Base-by-base conservation (phyloP, 768 basidiomycete species). In the Phylloporus sp. region DNA sequence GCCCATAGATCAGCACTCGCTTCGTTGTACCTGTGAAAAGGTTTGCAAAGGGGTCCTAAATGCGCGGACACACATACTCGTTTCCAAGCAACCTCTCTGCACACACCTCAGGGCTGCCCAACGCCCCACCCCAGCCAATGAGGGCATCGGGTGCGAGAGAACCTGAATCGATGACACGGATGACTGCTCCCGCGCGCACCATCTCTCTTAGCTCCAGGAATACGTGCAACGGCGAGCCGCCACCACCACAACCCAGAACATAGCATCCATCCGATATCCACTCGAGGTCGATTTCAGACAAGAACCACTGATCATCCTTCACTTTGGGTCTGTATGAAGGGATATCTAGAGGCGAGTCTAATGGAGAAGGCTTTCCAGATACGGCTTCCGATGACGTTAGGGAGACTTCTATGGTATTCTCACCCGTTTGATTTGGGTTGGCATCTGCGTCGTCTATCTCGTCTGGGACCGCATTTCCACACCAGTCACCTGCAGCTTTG, bases 181-280 rank as follows among this genome's bases (percentile, higher is more conserved):
- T 68, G 5, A 55, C 56, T 6, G 67, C 65, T 6, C 81, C 82
- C 20, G 69, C 65, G 5, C 80, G 69, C 2, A 82, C 62, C 49
- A 80, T 68, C 52, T 82, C 76, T 29, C 79, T 68, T 8, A 73
- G 64, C 53, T 72, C 72, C 4, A 82, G 60, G 54, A 73, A 81
- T 2, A 69, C 61, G 15, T 76, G 73, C 50, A 79, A 72, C 0
- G 82, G 77, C 3, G 75, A 72, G 7, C 82, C 82, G 3, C 82
- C 82, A 23, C 82, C 82, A 3, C 82, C 82, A 15, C 74, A 77
- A 0, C 82, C 82, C 2, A 84, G 67, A 32, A 84, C 69, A 32
- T 78, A 79, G 42, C 81, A 81, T 24, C 82, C 82, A 43, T 79
- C 77, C 21, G 79, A 73, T 37, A 84, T 77, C 69, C 78, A 84